Evolutionary conservation across 202 grass and related monocot genomes (phyloP).

Genomic region (Setaria viridis): DNA sequence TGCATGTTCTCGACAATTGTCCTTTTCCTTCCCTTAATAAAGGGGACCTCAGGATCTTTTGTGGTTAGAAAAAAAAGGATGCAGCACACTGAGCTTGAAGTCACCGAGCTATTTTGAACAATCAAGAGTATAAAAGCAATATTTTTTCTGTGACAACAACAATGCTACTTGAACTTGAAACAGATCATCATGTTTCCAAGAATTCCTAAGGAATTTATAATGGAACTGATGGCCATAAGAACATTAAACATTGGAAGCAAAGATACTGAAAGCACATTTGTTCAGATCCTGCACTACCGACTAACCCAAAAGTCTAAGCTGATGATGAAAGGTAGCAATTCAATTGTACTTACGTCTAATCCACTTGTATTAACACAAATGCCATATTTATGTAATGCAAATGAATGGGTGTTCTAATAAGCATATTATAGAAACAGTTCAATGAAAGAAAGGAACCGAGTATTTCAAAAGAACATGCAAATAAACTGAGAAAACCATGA

Average conservation of each 20-base stretch:
- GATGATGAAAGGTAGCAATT: no score
- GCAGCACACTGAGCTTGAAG: background rate
- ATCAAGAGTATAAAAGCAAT: background rate
- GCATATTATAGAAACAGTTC: background rate
- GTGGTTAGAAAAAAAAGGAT: background rate
- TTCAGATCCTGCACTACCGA: background rate
- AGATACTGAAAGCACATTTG: background rate
- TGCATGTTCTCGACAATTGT: background rate
- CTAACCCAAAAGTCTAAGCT: background rate
- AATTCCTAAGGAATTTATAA: background rate
- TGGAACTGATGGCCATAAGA: background rate
- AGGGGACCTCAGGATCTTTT: background rate
- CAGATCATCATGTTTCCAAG: background rate
- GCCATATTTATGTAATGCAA: background rate
- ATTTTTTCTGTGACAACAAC: background rate
- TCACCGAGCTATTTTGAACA: background rate
- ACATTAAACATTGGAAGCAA: background rate
- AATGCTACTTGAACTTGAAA: background rate
- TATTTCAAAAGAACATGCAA: background rate
- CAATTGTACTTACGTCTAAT: background rate
- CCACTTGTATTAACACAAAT: background rate
- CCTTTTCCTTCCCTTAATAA: background rate
- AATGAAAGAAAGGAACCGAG: background rate
- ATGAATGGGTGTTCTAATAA: background rate
- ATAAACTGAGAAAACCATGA: background rate